phyloP scores from a whole-genome alignment of 306 rosid species.

The Hippophae tibetana region DNA sequence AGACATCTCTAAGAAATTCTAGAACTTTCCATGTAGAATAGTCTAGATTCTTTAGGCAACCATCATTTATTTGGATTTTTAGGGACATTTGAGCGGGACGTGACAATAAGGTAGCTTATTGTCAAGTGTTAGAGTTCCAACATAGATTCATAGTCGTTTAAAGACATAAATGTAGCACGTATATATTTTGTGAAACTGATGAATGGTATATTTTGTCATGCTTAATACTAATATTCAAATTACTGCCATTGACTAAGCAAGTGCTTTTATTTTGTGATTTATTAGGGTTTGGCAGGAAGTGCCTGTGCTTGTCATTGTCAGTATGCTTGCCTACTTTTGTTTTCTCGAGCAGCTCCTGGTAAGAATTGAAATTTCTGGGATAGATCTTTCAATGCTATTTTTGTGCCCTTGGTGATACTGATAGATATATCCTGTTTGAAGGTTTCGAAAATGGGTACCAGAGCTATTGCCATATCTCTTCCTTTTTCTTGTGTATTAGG shows the following conservation, averaged over 20 bases:
- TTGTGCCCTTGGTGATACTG: conserved; percentile 12
- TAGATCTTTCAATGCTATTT: conserved; percentile 15
- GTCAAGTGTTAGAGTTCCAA: too few relatives aligned
- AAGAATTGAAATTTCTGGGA: conserved; percentile 18
- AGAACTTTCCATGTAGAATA: too few relatives aligned
- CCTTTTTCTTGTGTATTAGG: conserved; percentile 93
- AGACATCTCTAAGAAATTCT: too few relatives aligned
- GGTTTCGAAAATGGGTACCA: conserved; percentile 67
- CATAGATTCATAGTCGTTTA: too few relatives aligned
- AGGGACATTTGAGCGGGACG: too few relatives aligned
- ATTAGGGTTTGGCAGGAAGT: conserved; percentile 94
- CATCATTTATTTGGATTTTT: too few relatives aligned
- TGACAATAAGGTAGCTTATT: too few relatives aligned
- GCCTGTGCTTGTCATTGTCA: conserved; percentile 88
- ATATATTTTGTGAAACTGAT: too few relatives aligned
- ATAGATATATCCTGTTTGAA: conserved; percentile 30
- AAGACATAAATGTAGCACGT: too few relatives aligned
- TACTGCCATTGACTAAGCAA: background rate
- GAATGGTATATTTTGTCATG: too few relatives aligned
- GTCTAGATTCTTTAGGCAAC: too few relatives aligned
- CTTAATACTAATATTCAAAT: too few relatives aligned
- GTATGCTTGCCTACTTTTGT: conserved; percentile 96
- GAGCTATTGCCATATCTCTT: conserved; percentile 79
- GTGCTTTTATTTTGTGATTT: conserved; percentile 14
- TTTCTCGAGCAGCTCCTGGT: conserved; percentile 95